Conservation (phyloP, 768 basidiomycete species). For the Lactarius akahatsu region DNA sequence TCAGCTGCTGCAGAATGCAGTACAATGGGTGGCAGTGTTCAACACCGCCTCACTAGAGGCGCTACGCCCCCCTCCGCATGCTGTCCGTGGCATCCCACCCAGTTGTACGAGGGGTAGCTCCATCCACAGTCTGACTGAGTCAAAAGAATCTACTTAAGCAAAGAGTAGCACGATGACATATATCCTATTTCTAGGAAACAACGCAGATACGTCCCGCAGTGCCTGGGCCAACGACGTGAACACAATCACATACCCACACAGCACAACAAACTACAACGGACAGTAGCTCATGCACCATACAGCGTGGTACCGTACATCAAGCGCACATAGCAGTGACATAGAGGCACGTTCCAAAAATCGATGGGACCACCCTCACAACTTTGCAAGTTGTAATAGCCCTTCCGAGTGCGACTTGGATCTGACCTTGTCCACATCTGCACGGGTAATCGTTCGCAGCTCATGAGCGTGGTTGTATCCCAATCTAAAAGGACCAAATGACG, state of each 20-base stretch:
- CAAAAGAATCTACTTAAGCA: too few relatives aligned
- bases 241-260: neutral
- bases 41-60: too few relatives aligned
- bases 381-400: conserved; percentile 42
- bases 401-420: conserved; percentile 63
- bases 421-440: conserved; percentile 69
- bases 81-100: too few relatives aligned
- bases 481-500: neutral
- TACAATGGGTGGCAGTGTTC: too few relatives aligned
- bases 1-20: too few relatives aligned
- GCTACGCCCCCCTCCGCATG: too few relatives aligned
- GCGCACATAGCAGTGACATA: neutral
- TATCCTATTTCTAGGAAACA: too few relatives aligned
- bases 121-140: neutral
- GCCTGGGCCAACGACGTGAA: neutral
- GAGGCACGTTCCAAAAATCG: neutral
- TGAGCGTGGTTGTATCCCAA: conserved; percentile 71
- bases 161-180: too few relatives aligned
- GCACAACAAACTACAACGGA: neutral
- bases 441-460: conserved; percentile 61
- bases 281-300: neutral
- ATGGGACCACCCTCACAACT: conserved; percentile 38
- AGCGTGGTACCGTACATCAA: neutral
- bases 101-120: too few relatives aligned
- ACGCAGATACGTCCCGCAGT: neutral